A percentile compares a stretch with the other conserved stretches of the same genome.
phyloP scores from a whole-genome alignment of 2,329 filamentous ascomycete species.

The Calonectria pseudoturangicola region DNA sequence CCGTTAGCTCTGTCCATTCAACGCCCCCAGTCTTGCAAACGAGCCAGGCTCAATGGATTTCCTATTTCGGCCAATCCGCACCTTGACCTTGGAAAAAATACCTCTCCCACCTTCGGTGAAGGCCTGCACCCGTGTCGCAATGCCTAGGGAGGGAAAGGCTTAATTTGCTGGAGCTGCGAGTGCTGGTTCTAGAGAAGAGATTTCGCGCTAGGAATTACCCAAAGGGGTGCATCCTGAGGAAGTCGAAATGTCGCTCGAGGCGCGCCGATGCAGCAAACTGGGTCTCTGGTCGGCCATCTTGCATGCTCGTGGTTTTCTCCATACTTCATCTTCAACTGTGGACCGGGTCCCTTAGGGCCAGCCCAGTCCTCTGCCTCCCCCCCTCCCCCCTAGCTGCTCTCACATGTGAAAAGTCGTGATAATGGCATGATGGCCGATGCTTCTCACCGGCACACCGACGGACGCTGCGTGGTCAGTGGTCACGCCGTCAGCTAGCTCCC shows the following conservation, averaged over 20 bases:
- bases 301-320: constrained; percentile 30
- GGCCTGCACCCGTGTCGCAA: constrained; percentile 27
- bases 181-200: constrained; percentile 26
- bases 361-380: constrained; percentile 18
- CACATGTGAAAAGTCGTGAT: constrained; percentile 35
- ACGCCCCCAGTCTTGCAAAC: constrained; percentile 1
- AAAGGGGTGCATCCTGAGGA: constrained; percentile 22
- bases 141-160: constrained; percentile 33
- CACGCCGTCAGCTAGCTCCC: constrained; percentile 22
- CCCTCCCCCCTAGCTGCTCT: constrained; percentile 1
- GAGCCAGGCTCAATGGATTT: background rate
- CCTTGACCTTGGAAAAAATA: constrained; percentile 33
- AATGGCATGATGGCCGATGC: constrained; percentile 11
- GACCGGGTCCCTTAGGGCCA: constrained; percentile 14
- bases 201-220: constrained; percentile 47
- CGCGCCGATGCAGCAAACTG: constrained; percentile 19
- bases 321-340: constrained; percentile 32
- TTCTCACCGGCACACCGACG: constrained; percentile 17
- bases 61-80: constrained; percentile 40
- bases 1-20: constrained; percentile 39
- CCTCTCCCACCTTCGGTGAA: constrained; percentile 35
- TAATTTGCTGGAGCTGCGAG: constrained; percentile 13
- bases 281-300: constrained; percentile 24
- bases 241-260: constrained; percentile 24
- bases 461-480: background rate